Base-by-base conservation (phyloP, 163 green algal genomes). In the Coccomyxa subellipsoidea region DNA sequence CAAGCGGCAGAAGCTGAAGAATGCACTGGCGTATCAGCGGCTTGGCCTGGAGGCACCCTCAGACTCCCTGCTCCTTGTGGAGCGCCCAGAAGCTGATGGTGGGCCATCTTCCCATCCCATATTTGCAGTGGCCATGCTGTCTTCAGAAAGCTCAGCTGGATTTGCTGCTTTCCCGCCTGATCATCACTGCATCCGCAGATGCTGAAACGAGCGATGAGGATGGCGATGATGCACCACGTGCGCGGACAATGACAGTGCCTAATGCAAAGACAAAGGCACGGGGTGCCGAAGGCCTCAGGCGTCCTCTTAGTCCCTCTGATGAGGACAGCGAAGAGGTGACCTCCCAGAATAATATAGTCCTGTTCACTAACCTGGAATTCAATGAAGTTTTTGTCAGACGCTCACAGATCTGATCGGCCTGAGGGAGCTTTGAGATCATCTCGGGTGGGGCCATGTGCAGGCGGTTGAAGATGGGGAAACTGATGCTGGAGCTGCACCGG, bases 1-100 rank as follows among this genome's bases (percentile, higher is more conserved):
- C 25, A 96, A 95, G 85, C 90, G 91, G 84, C 88, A 97, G 90
- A 84, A 83, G 27, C 80, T 95, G 81, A 80, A 79, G n/a, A 78
- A 89, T 0, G 90, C 86, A 38, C 85, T 95, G 76, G 84, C 87
- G 66, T 80, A 93, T 79, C 85, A 95, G 87, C 81, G 90, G 2
- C 88, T 89, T 32, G 92, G 91, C 5, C 38, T 91, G 15, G 77
- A 71, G 36, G 38, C 80, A 27, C 59, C 83, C 31, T 66, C 71
- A 37, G 59, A 78, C 4, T 73, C 80, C 37, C 66, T 70, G 34
- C 80, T 87, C 29, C 40, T 85, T 35, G 70, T 82, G 32, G 73
- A 85, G 80, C 73, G 81, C 36, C 80, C 34, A 29, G 77, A 36
- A 32, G 66, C 54, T 12, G 34, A 32, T 70, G 72, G 72, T 83